Percentiles rank a stretch among this genome's conserved stretches.
phyloP scores from a whole-genome alignment of 1,284 basidiomycete species.

The Ganoderma multipileum region DNA sequence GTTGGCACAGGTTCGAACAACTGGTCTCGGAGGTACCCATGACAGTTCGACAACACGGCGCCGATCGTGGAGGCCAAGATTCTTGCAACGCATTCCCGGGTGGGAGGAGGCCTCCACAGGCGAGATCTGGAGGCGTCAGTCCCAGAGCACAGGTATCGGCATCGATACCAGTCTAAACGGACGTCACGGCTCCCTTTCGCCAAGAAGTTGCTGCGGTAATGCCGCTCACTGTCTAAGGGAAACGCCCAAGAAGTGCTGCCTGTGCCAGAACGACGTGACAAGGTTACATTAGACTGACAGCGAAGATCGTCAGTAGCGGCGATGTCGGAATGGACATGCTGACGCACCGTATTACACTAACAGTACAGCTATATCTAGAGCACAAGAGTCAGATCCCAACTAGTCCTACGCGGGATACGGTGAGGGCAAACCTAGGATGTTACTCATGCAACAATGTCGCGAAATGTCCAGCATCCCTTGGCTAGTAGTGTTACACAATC shows the following conservation, averaged over 20 bases:
- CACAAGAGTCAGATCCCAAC: background rate
- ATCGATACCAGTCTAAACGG: background rate
- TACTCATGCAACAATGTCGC: background rate
- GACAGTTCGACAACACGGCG: background rate
- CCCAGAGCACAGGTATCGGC: background rate
- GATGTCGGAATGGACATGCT: background rate
- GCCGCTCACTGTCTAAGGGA: background rate
- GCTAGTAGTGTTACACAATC: background rate
- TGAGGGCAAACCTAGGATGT: background rate
- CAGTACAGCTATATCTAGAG: background rate
- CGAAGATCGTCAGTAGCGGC: constrained; percentile 1
- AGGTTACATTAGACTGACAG: background rate
- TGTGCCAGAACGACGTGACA: background rate
- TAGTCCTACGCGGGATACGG: background rate
- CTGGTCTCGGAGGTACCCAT: background rate
- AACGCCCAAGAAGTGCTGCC: background rate
- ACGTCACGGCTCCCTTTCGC: background rate
- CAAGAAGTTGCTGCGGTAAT: background rate
- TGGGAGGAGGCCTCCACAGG: background rate
- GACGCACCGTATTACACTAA: background rate
- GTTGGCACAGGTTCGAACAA: background rate
- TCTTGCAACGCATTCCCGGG: background rate
- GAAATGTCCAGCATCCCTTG: background rate
- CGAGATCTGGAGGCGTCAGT: background rate
- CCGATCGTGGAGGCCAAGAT: background rate